Evolutionary conservation across 768 basidiomycete genomes (phyloP), one percentile per base, ranked within the genome.

Genomic region (Suillus alpinus): DNA sequence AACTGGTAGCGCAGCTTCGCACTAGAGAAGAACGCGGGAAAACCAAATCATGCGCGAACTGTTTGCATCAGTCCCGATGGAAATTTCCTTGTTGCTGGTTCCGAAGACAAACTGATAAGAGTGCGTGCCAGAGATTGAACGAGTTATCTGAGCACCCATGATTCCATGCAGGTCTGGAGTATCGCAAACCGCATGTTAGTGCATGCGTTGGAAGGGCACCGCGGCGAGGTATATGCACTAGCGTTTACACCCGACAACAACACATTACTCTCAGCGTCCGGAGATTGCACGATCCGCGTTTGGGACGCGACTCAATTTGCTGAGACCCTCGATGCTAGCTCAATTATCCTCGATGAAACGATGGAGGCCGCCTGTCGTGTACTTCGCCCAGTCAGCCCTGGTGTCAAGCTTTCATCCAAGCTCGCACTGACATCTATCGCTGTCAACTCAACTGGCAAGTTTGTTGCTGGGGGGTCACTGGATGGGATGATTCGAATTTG

Each of bases 171-270:
- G 91, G 92, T 97, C 67, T 97, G 95, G 95, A 93, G 95, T 68
- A 92, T 97, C 50, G 87, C 86, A 68, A 88, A 88, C 67, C 83
- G 84, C 39, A 92, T 95, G 69, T 84, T 55, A 18, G 53, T 55
- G 87, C 59, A 87, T 63, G 78, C 91, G 10, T 93, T 95, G 67
- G 87, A 91, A 64, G 95, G 95, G 5, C 95, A 97, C 76, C 86
- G 86, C 68, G 91, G 94, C 69, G 95, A 96, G 69, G 94, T 97
- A 68, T 96, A 96, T 75, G 93, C 94, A 1, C 87, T 97, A 64
- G 93, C 92, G 73, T 96, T 95, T 75, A 92, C 92, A 2, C 75
- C 80, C n/a, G 91, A 95, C 66, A 94, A 95, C 7, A 81, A 86
- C 5, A 81, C 90, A 66, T 88, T 96, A 65, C 92, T 95, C 10